Percentiles rank a stretch among this genome's conserved stretches.
Evolutionary conservation across 768 basidiomycete genomes (phyloP).

Genomic region (Austroboletus eburneus): DNA sequence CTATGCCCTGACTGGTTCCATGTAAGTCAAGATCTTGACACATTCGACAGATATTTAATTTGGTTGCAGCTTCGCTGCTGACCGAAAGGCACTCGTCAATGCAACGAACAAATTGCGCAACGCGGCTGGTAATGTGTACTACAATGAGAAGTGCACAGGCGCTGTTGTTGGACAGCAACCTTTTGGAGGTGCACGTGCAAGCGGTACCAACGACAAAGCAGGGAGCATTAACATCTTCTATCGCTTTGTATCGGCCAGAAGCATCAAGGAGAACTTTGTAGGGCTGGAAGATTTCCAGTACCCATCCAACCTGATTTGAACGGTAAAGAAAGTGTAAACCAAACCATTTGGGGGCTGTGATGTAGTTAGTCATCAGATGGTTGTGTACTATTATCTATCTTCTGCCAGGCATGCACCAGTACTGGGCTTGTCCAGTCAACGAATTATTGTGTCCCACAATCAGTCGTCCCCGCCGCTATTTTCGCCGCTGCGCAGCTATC

Average conservation of each 20-base stretch:
- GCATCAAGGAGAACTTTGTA: slow-evolving; percentile 97
- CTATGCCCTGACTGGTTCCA: slow-evolving; percentile 93
- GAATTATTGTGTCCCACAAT: not conserved
- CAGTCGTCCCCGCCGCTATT: not conserved
- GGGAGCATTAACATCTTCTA: slow-evolving; percentile 76
- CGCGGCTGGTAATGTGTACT: slow-evolving; percentile 94
- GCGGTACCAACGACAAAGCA: slow-evolving; percentile 98
- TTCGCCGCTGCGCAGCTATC: slow-evolving; percentile 2
- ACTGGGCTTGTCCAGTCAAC: no score
- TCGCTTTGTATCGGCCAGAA: slow-evolving; percentile 83
- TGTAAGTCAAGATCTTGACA: slow-evolving; percentile 50
- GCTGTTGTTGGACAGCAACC: slow-evolving; percentile 98
- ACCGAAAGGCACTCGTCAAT: slow-evolving; percentile 73
- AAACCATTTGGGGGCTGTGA: not conserved
- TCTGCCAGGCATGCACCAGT: no score
- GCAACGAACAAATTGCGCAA: slow-evolving; percentile 84
- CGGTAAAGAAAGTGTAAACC: not conserved
- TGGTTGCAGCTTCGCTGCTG: slow-evolving; percentile 65
- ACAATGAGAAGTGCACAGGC: slow-evolving; percentile 97
- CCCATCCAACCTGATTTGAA: slow-evolving; percentile 77
- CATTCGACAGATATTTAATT: slow-evolving; percentile 9
- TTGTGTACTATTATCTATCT: no score
- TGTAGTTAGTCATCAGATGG: no score
- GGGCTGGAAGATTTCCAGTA: slow-evolving; percentile 76
- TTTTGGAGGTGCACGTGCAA: slow-evolving; percentile 89